Evolutionary conservation across 768 basidiomycete species (phyloP).

Genomic region (Tricholoma hemisulphureum): DNA sequence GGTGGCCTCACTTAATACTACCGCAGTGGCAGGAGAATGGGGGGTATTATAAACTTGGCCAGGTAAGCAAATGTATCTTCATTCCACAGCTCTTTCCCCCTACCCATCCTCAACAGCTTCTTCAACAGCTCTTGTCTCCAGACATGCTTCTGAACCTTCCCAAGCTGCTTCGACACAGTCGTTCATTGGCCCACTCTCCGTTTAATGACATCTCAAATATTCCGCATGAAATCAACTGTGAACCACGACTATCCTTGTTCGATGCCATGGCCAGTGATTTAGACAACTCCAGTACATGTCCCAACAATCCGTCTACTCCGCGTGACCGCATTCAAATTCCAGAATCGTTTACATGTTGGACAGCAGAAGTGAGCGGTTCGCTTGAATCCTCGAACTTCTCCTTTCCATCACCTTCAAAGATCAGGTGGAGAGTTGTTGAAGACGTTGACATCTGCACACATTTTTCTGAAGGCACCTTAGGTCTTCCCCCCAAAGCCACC

Average conservation of each 20-base stretch:
- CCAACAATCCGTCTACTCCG: background rate
- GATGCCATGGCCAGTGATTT: background rate
- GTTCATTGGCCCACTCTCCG: background rate
- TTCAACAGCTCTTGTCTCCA: background rate
- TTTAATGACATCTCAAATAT: background rate
- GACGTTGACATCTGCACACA: background rate
- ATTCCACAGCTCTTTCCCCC: background rate
- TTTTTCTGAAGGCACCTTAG: background rate
- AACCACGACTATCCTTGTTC: background rate
- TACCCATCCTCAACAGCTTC: too few species aligned
- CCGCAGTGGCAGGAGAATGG: background rate
- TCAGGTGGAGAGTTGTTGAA: background rate
- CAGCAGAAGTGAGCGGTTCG: background rate
- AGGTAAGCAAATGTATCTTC: background rate
- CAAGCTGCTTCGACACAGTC: background rate
- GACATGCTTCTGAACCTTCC: background rate
- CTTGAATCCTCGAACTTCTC: background rate
- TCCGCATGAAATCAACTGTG: background rate
- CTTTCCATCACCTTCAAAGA: background rate
- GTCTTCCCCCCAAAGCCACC: background rate
- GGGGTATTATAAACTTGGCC: background rate
- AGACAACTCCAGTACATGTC: background rate
- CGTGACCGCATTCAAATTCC: background rate
- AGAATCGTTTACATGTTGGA: background rate
- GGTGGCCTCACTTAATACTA: background rate